Evolutionary conservation across 805 yeast species (phyloP).

Genomic region (Blastobotrys peoriensis): DNA sequence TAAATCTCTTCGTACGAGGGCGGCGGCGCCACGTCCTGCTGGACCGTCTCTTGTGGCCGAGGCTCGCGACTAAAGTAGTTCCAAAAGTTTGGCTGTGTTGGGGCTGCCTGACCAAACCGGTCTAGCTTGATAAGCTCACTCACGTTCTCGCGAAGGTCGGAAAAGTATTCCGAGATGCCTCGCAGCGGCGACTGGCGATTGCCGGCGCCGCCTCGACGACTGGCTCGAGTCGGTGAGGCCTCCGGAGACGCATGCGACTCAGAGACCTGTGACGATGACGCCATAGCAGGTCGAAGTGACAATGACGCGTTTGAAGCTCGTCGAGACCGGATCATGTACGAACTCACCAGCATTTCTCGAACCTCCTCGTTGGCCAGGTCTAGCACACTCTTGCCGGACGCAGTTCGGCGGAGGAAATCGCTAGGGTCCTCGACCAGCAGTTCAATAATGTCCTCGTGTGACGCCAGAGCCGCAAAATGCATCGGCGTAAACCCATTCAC

Average conservation of each 20-base stretch:
- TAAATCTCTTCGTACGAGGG: slow-evolving; percentile 26
- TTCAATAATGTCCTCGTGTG: slow-evolving; percentile 61
- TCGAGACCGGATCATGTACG: slow-evolving; percentile 1
- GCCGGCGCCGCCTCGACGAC: background rate
- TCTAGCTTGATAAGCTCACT: slow-evolving; percentile 5
- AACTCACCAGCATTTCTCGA: slow-evolving; percentile 9
- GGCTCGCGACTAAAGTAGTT: slow-evolving; percentile 11
- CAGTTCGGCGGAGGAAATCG: slow-evolving; percentile 44
- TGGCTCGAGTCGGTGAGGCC: background rate
- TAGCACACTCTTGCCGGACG: slow-evolving; percentile 36
- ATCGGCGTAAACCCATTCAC: slow-evolving; percentile 79
- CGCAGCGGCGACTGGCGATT: background rate
- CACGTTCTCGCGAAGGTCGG: slow-evolving; percentile 10
- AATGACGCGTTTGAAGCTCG: background rate
- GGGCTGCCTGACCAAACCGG: slow-evolving; percentile 2
- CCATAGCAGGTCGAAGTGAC: background rate
- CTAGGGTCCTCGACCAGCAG: slow-evolving; percentile 61
- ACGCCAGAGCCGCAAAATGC: slow-evolving; percentile 76
- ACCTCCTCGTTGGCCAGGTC: slow-evolving; percentile 21
- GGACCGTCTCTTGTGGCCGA: background rate
- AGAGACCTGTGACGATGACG: background rate
- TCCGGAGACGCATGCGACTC: background rate
- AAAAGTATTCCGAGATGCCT: slow-evolving; percentile 7
- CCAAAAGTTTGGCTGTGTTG: slow-evolving; percentile 10
- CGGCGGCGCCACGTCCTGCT: slow-evolving; percentile 12